Base-by-base conservation (phyloP, 257 asterid species). In the Fraxinus quadrangulata region DNA sequence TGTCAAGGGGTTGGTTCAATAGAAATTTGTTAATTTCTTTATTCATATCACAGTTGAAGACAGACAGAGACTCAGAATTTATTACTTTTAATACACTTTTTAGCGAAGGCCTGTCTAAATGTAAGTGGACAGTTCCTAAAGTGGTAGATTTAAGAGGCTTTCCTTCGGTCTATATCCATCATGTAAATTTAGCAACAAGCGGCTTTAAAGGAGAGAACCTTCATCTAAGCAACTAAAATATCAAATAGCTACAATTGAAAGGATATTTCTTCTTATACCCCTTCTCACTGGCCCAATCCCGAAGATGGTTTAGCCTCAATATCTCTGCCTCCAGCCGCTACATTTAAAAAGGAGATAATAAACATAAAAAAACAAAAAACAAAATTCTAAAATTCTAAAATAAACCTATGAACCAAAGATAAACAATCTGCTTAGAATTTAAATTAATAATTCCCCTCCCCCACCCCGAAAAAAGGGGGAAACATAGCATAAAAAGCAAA, bases 251-350 rank as follows among this genome's bases (percentile, higher is more conserved):
- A 70, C 63, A 74, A 67, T 39, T 61, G 71, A 92, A 86, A 96
- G 99, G 91, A 85, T 85, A 87, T 87, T 87, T 87, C 70, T 84
- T 87, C 84, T 83, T 76, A 67, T 75, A 85, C 76, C 91, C 94
- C 76, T 85, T 87, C 88, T 89, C 92, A 34, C 87, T 86, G 56
- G 94, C 90, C 81, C 81, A 89, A 79, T 89, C 90, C 40, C 89
- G 87, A 14, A 88, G 86, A 83, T 86, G 86, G 83, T 85, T 88
- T 69, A 89, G 84, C 79, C 82, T 78, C 78, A 66, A 78, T 61
- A 88, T 67, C 83, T 89, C 94, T 59, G 85, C 83, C 77, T 84
- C 87, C 85, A 89, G 86, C 86, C 77, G 80, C 92, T 89, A 71
- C 68, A 74, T 72, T 59, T 51, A 23, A 14, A 45, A 47, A 47